Conservation (phyloP, 495 filamentous ascomycete genomes). For the Aeminium ludgeri region DNA sequence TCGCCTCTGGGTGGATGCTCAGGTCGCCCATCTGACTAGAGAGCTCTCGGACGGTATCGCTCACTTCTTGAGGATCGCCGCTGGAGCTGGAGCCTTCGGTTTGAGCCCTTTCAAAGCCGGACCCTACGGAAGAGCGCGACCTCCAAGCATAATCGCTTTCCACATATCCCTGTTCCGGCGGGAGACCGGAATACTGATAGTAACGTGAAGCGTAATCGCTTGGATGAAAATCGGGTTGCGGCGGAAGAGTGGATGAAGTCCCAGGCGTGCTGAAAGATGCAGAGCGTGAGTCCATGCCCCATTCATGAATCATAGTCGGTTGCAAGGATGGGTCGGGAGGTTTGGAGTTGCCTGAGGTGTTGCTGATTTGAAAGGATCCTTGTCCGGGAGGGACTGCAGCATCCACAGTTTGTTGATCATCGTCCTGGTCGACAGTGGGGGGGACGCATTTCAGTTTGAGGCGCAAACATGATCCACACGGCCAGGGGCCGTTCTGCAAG, state of each 20-base stretch:
- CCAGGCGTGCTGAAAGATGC: no score
- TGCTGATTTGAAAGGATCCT: constrained; percentile 3
- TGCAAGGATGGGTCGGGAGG: not conserved
- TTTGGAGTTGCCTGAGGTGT: not conserved
- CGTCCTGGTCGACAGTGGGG: constrained; percentile 74
- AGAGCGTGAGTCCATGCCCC: no score
- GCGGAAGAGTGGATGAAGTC: no score
- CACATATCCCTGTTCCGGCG: no score
- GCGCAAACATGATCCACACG: constrained; percentile 83
- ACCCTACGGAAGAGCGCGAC: no score
- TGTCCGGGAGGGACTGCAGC: constrained; percentile 1
- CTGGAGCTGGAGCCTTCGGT: constrained; percentile 1
- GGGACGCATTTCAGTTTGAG: constrained; percentile 88
- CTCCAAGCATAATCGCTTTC: no score
- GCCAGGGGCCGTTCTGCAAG: constrained; percentile 86
- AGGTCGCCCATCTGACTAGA: constrained; percentile 71
- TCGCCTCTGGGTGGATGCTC: constrained; percentile 73
- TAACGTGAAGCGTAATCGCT: no score
- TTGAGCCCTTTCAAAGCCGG: no score
- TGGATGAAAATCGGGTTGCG: no score
- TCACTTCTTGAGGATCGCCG: constrained; percentile 14
- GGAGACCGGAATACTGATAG: no score
- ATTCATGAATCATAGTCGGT: not conserved
- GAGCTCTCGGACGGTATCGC: constrained; percentile 24
- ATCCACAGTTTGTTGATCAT: constrained; percentile 29